phyloP scores from a whole-genome alignment of 1,139 yeast genomes.

The Zhuliangozyma parablackwelliae region DNA sequence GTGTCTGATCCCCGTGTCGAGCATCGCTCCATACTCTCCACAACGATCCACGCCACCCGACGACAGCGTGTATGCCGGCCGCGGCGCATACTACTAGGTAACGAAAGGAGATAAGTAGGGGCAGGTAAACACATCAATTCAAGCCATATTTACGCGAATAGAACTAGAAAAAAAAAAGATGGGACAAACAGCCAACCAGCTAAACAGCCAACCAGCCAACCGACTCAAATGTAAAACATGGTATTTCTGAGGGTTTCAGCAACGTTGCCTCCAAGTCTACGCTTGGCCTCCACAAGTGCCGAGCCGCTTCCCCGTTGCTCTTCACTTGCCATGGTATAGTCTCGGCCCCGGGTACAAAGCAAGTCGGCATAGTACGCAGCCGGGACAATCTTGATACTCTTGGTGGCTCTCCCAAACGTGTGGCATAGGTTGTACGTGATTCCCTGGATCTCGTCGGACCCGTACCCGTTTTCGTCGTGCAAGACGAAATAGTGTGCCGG shows the following conservation, averaged over 20 bases:
- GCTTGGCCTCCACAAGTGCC: constrained; percentile 5
- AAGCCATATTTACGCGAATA: background rate
- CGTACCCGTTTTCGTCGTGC: constrained; percentile 11
- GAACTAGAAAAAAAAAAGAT: background rate
- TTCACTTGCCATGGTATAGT: constrained; percentile 6
- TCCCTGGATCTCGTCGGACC: constrained; percentile 10
- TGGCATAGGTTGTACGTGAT: constrained; percentile 11
- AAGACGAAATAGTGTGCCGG: constrained; percentile 13
- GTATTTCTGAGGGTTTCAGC: constrained; percentile 7
- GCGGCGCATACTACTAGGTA: constrained; percentile 11
- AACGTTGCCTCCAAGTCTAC: constrained; percentile 7
- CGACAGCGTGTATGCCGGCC: constrained; percentile 8
- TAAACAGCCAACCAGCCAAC: no score
- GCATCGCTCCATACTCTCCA: constrained; percentile 12
- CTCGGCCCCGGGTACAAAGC: constrained; percentile 12
- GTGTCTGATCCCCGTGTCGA: constrained; percentile 29
- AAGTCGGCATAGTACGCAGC: constrained; percentile 13
- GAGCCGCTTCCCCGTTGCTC: constrained; percentile 2
- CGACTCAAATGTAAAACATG: constrained; percentile 9
- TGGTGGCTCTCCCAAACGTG: constrained; percentile 13
- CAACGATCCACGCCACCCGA: background rate
- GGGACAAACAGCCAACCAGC: background rate
- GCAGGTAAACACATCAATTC: background rate
- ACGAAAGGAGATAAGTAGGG: background rate
- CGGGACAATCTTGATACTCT: constrained; percentile 11